These are phyloP conservation scores for Boletus subluridellus DNA, from an alignment of 1,284 basidiomycete genomes.

Conservation along the genomic window DNA sequence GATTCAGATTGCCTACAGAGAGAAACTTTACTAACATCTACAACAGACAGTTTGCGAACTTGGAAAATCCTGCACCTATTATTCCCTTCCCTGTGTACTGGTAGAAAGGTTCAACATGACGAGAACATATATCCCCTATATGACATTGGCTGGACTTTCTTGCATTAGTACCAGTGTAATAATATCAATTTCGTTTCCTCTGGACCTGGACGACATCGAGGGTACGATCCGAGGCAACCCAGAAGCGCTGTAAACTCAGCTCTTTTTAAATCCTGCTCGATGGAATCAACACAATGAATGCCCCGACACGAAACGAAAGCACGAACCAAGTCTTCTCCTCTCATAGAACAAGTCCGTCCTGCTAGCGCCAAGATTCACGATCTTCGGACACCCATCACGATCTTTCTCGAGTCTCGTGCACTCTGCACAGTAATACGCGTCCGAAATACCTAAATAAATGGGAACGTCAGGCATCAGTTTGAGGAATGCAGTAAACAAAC, in stretches of 20 bases:
- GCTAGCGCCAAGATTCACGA: slow-evolving; percentile 92
- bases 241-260: slow-evolving; percentile 37
- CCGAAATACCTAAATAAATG: slow-evolving; percentile 74
- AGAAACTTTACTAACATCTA: slow-evolving; percentile 11
- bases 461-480: neutral
- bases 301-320: neutral
- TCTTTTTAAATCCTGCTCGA: slow-evolving; percentile 71
- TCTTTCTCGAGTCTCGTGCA: slow-evolving; percentile 97
- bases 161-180: slow-evolving; percentile 9
- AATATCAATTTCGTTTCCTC: slow-evolving; percentile 1
- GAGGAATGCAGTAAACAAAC: slow-evolving; percentile 1
- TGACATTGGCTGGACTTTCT: neutral
- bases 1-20: slow-evolving; percentile 14
- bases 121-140: slow-evolving; percentile 1
- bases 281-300: slow-evolving; percentile 2
- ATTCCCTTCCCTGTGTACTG: slow-evolving; percentile 57
- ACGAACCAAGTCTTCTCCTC: slow-evolving; percentile 58
- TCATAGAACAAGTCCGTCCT: slow-evolving; percentile 89
- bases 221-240: neutral
- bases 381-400: slow-evolving; percentile 97
- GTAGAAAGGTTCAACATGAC: slow-evolving; percentile 22
- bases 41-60: slow-evolving; percentile 52
- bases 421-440: slow-evolving; percentile 96
- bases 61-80: slow-evolving; percentile 61
- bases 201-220: neutral